A percentile compares a stretch with the other conserved stretches of the same genome.
phyloP scores from a whole-genome alignment of 495 filamentous ascomycete species.

The Jackrogersella multiformis region DNA sequence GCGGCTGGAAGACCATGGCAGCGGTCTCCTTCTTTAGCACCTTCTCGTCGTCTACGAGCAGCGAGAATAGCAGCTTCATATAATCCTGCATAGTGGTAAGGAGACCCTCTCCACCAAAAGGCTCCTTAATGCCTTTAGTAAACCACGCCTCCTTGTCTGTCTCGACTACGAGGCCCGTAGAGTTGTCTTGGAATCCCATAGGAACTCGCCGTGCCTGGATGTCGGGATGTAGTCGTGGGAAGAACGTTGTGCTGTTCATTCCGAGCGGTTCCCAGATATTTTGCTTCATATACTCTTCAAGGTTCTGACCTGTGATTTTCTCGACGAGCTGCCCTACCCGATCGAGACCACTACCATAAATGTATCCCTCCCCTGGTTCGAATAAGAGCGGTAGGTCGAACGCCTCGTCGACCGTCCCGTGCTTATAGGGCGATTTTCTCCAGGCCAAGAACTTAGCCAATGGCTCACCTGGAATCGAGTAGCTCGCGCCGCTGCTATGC shows the following conservation, averaged over 20 bases:
- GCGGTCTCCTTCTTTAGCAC: conserved; percentile 29
- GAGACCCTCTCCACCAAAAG: conserved; percentile 30
- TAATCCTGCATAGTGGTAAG: conserved; percentile 22
- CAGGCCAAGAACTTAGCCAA: conserved; percentile 33
- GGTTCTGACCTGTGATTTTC: conserved; percentile 31
- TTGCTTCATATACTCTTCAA: conserved; percentile 46
- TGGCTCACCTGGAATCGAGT: conserved; percentile 23
- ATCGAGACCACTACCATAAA: conserved; percentile 61
- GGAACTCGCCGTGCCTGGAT: conserved; percentile 11
- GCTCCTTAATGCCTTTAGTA: not conserved
- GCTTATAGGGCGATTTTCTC: conserved; percentile 18
- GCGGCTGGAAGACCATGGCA: conserved; percentile 26
- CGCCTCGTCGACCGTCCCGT: conserved; percentile 40
- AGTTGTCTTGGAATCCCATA: conserved; percentile 3
- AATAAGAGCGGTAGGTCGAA: conserved; percentile 56
- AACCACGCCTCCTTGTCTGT: not conserved
- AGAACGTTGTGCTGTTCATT: conserved; percentile 45
- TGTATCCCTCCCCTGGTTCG: conserved; percentile 60
- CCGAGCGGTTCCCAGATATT: conserved; percentile 42
- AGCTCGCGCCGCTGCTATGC: conserved; percentile 41
- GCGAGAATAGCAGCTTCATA: conserved; percentile 31
- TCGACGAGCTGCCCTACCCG: conserved; percentile 57
- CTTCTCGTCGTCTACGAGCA: conserved; percentile 44
- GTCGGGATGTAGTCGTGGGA: conserved; percentile 28
- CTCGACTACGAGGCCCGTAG: conserved; percentile 11